Evolutionary conservation across 1,284 basidiomycete species (phyloP).

Genomic region (Naganishia cerealis): DNA sequence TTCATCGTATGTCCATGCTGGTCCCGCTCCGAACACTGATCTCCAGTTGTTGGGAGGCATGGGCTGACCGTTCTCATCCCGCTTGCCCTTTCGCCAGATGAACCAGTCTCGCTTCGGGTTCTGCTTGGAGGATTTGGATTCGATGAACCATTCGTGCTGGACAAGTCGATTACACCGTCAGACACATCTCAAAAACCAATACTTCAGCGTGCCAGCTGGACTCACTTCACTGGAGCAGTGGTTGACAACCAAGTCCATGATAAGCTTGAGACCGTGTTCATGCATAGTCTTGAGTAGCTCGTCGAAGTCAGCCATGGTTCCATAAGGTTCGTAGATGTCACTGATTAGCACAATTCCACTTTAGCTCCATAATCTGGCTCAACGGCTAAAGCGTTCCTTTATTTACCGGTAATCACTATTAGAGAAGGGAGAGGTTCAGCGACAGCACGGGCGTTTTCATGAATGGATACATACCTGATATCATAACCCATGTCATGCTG

Average conservation of each 20-base stretch:
- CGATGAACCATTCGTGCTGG: constrained; percentile 56
- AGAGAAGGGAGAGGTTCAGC: not conserved
- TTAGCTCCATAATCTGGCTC: not conserved
- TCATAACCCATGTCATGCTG: constrained; percentile 45
- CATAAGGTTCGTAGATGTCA: constrained; percentile 54
- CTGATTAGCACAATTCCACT: constrained; percentile 38
- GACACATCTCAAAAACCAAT: not conserved
- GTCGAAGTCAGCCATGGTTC: constrained; percentile 55
- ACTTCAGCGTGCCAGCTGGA: not conserved
- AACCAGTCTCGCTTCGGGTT: constrained; percentile 57
- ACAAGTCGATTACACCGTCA: not conserved
- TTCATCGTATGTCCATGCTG: constrained; percentile 57
- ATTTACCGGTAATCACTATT: constrained; percentile 25
- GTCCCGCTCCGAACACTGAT: constrained; percentile 37
- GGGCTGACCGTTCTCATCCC: constrained; percentile 44
- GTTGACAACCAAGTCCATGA: constrained; percentile 58
- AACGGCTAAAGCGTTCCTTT: not conserved
- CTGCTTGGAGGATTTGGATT: constrained; percentile 50
- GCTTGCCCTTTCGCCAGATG: constrained; percentile 52
- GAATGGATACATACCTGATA: constrained; percentile 13
- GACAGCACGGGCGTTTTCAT: not conserved
- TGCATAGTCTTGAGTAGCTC: constrained; percentile 50
- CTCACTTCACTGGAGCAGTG: constrained; percentile 51
- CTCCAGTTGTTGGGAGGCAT: constrained; percentile 58
- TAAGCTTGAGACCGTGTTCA: constrained; percentile 52